A percentile compares a stretch with the other conserved stretches of the same genome.
Evolutionary conservation across 805 yeast genomes (phyloP).

Genomic region (Wickerhamomyces canadensis): DNA sequence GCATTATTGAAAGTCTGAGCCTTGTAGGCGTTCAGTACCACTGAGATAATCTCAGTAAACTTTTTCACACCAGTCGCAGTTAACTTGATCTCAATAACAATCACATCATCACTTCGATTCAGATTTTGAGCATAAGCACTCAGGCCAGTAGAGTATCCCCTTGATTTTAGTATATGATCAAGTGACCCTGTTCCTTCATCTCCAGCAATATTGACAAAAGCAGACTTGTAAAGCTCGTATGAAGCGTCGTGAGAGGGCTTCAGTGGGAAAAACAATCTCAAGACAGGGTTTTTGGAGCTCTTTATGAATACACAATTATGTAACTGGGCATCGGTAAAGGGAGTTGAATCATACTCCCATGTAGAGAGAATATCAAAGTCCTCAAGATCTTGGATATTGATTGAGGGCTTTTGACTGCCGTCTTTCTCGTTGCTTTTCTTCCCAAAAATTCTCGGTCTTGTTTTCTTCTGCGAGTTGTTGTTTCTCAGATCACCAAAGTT

Average conservation of each 20-base stretch:
- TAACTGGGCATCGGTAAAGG: constrained; percentile 20
- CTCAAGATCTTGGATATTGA: constrained; percentile 3
- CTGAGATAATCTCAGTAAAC: constrained; percentile 28
- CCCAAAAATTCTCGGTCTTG: constrained; percentile 6
- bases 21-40: constrained; percentile 26
- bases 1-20: constrained; percentile 12
- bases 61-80: constrained; percentile 41
- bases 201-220: constrained; percentile 59
- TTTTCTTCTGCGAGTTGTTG: constrained; percentile 6
- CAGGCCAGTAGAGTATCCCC: constrained; percentile 33
- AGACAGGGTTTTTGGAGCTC: constrained; percentile 26
- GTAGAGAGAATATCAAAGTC: constrained; percentile 14
- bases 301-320: constrained; percentile 34
- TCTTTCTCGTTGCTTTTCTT: neutral
- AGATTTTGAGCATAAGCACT: constrained; percentile 38
- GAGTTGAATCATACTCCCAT: constrained; percentile 13
- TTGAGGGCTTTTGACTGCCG: no score
- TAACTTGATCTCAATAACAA: constrained; percentile 46
- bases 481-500: constrained; percentile 35
- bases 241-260: neutral
- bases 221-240: constrained; percentile 25
- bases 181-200: constrained; percentile 54
- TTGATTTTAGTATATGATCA: constrained; percentile 31
- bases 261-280: constrained; percentile 46
- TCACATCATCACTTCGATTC: constrained; percentile 29